phyloP scores from a whole-genome alignment of 73 alveolate species.

The Effrenium voratum region DNA sequence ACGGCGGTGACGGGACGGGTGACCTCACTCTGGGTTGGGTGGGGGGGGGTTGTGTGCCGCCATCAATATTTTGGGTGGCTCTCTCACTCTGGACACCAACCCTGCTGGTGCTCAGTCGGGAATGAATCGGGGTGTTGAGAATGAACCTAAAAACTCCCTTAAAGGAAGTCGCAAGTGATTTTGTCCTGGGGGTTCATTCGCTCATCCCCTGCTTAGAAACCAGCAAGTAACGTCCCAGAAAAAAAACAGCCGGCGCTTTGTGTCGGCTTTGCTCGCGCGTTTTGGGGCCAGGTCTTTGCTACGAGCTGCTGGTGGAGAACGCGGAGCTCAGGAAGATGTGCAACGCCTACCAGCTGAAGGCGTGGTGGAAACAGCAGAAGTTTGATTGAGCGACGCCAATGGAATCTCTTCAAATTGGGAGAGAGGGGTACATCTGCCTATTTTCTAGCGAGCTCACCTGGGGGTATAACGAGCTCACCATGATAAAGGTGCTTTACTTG shows the following conservation, averaged over 20 bases:
- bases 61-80: neutral
- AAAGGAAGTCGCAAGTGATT: neutral
- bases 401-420: too few relatives aligned
- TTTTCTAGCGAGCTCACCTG: too few relatives aligned
- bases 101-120: neutral
- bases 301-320: conserved; percentile 70
- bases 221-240: neutral
- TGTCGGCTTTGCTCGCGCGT: too few relatives aligned
- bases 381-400: too few relatives aligned
- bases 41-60: neutral
- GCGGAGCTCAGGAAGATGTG: conserved; percentile 93
- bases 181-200: neutral
- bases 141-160: neutral
- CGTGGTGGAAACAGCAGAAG: too few relatives aligned
- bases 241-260: conserved; percentile 7
- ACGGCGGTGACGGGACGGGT: neutral
- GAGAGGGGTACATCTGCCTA: too few relatives aligned
- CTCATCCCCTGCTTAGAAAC: neutral
- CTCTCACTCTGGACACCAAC: neutral
- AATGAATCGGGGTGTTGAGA: neutral
- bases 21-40: neutral
- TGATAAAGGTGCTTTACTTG: too few relatives aligned
- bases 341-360: conserved; percentile 79
- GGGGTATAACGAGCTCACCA: too few relatives aligned
- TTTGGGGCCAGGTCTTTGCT: conserved; percentile 63